These are phyloP conservation scores for Leersia perrieri DNA, from an alignment of 176 grass and related monocot species.

Conservation along the genomic window DNA sequence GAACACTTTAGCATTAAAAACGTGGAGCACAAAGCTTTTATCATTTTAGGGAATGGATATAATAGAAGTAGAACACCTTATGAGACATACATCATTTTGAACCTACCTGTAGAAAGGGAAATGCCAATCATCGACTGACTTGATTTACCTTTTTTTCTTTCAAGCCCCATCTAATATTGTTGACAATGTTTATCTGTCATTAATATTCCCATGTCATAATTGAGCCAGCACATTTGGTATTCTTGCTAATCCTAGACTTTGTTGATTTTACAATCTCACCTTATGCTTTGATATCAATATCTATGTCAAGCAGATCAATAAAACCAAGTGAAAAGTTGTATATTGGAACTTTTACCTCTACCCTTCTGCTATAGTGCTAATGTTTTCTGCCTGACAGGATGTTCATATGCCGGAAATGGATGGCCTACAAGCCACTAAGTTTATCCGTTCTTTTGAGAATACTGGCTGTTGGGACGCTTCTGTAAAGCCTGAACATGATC, in stretches of 20 bases:
- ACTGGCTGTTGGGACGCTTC: conserved; percentile 77
- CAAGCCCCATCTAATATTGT: conserved; percentile 12
- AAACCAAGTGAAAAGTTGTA: conserved; percentile 24
- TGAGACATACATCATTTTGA: neutral
- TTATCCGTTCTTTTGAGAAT: conserved; percentile 79
- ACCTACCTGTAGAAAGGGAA: neutral
- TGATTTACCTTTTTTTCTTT: neutral
- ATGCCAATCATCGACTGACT: neutral
- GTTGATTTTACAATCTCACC: conserved; percentile 3
- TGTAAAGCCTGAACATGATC: conserved; percentile 52
- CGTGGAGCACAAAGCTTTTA: neutral
- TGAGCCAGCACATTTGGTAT: neutral
- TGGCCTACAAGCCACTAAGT: conserved; percentile 89
- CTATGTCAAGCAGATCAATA: neutral
- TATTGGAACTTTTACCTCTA: conserved; percentile 21
- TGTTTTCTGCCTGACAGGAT: conserved; percentile 53
- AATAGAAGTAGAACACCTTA: neutral
- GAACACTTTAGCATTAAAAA: conserved; percentile 10
- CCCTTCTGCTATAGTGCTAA: conserved; percentile 5
- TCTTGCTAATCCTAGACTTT: neutral
- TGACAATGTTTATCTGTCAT: neutral
- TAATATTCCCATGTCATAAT: neutral
- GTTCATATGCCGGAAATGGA: conserved; percentile 97
- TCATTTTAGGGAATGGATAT: neutral
- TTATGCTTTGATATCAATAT: conserved; percentile 26